Evolutionary conservation across 2,329 filamentous ascomycete species (phyloP).

Genomic region (Apiospora arundinis): DNA sequence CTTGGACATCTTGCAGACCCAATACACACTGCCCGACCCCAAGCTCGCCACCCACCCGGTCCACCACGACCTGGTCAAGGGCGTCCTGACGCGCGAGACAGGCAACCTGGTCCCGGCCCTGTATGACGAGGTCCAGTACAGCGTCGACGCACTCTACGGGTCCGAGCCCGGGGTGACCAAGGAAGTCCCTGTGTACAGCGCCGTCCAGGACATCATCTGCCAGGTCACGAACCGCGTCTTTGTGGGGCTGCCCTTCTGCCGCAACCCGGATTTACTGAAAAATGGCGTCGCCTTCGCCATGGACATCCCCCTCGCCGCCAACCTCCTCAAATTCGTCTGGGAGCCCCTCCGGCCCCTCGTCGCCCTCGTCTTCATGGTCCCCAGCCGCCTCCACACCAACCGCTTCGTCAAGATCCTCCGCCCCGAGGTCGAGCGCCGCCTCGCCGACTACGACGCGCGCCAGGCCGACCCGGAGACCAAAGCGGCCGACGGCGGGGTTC

Average conservation of each 20-base stretch:
- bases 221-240: conserved; percentile 41
- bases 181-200: conserved; percentile 22
- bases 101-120: conserved; percentile 40
- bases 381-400: conserved; percentile 33
- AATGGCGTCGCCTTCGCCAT: conserved; percentile 35
- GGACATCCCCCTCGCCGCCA: conserved; percentile 32
- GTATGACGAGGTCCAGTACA: conserved; percentile 36
- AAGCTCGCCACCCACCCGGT: conserved; percentile 32
- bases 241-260: conserved; percentile 38
- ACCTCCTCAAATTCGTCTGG: conserved; percentile 32
- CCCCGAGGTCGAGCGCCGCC: conserved; percentile 35
- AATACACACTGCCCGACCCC: conserved; percentile 36
- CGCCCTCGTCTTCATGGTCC: conserved; percentile 35
- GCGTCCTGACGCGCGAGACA: conserved; percentile 38
- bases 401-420: conserved; percentile 33
- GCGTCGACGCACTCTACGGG: conserved; percentile 37
- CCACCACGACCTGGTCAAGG: conserved; percentile 37
- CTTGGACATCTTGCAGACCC: conserved; percentile 34
- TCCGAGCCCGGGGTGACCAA: conserved; percentile 26
- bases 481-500: conserved; percentile 39
- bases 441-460: conserved; percentile 33
- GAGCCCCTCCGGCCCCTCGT: conserved; percentile 32
- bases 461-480: conserved; percentile 31
- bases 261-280: conserved; percentile 32
- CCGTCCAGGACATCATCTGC: conserved; percentile 35